phyloP scores from a whole-genome alignment of 148 eudicot genomes.

The Chenopodium suecicum region DNA sequence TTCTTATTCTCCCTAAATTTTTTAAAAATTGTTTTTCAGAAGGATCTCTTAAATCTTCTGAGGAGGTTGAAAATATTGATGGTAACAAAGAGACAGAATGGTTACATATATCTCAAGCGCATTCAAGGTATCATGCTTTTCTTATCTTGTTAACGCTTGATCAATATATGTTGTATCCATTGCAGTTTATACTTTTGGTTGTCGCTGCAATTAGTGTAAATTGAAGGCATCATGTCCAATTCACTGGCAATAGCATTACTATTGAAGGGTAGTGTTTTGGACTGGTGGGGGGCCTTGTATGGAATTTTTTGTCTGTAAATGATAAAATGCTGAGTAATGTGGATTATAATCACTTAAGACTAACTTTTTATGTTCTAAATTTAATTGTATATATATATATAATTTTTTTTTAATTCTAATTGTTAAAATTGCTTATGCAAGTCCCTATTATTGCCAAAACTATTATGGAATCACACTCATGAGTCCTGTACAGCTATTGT shows the following conservation, averaged over 20 bases:
- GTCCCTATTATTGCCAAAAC: background rate
- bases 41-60: slow-evolving; percentile 37
- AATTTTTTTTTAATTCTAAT: too few species aligned
- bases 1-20: background rate
- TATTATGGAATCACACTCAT: background rate
- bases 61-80: slow-evolving; percentile 33
- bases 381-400: too few species aligned
- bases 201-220: background rate
- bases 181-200: background rate
- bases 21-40: slow-evolving; percentile 21
- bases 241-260: background rate
- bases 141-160: slow-evolving; percentile 3
- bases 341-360: background rate
- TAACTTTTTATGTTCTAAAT: too few species aligned
- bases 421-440: background rate
- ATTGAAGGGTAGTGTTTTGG: background rate
- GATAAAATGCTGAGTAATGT: background rate
- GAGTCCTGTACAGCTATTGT: background rate
- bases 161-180: background rate
- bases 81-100: slow-evolving; percentile 66
- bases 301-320: background rate
- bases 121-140: slow-evolving; percentile 54
- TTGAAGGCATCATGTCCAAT: background rate
- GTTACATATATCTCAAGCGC: slow-evolving; percentile 64
- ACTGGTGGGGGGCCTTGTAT: background rate